phyloP scores from a whole-genome alignment of 1,284 basidiomycete species.

The Apiotrichum montevideense region DNA sequence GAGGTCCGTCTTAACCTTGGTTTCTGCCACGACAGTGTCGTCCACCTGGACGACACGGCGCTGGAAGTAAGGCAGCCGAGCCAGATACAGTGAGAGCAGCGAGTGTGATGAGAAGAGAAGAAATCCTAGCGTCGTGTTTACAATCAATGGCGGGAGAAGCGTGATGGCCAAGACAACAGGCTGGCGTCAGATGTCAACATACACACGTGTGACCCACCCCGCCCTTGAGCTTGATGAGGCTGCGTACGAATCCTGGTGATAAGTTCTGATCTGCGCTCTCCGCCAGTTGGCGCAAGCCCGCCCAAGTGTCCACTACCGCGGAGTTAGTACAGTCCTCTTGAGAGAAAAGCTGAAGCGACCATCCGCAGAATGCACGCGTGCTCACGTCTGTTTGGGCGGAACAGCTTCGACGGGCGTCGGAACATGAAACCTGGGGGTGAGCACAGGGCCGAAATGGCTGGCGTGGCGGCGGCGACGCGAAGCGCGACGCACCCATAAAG shows the following conservation, averaged over 20 bases:
- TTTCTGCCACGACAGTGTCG: slow-evolving; percentile 1
- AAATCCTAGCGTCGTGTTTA: slow-evolving; percentile 45
- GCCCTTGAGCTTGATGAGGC: slow-evolving; percentile 33
- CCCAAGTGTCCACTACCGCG: slow-evolving; percentile 44
- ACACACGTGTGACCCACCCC: slow-evolving; percentile 21
- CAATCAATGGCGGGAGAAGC: slow-evolving; percentile 39
- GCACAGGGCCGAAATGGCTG: no score
- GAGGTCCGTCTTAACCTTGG: neutral
- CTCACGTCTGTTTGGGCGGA: slow-evolving; percentile 42
- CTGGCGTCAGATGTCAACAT: neutral
- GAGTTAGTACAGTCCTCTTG: neutral
- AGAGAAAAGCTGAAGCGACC: no score
- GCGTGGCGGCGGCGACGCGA: no score
- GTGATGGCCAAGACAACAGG: slow-evolving; percentile 28
- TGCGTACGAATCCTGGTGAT: slow-evolving; percentile 39
- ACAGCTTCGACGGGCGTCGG: slow-evolving; percentile 43
- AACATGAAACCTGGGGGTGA: slow-evolving; percentile 39
- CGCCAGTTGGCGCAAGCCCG: slow-evolving; percentile 40
- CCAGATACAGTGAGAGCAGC: slow-evolving; percentile 38
- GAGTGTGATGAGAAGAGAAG: slow-evolving; percentile 45
- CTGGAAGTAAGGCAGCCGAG: slow-evolving; percentile 39
- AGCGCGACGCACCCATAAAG: slow-evolving; percentile 31
- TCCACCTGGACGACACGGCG: slow-evolving; percentile 5
- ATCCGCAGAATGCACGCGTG: neutral
- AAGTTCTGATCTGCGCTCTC: slow-evolving; percentile 42